Conservation (phyloP, 371 early-diverging fungal genomes). For the Mortierella sp. region DNA sequence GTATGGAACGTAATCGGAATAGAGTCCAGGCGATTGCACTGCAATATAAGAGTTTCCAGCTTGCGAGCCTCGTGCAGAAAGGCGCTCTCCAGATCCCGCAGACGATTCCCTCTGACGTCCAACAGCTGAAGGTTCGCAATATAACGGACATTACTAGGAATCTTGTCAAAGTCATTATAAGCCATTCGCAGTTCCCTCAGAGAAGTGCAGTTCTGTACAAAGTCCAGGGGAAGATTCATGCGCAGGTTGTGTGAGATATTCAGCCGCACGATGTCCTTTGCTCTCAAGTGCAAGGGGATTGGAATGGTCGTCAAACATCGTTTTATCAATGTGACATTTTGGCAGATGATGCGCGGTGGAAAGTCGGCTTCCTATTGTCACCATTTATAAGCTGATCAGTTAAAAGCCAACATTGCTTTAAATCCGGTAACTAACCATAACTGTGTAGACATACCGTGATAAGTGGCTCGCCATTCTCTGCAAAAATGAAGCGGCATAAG, state of each 20-base stretch:
- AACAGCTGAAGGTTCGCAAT: constrained; percentile 70
- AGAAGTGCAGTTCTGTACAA: constrained; percentile 72
- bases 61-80: constrained; percentile 65
- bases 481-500: constrained; percentile 79
- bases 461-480: constrained; percentile 68
- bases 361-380: constrained; percentile 29
- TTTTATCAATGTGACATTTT: constrained; percentile 71
- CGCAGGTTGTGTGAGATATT: constrained; percentile 77
- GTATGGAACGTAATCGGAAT: constrained; percentile 67
- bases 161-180: constrained; percentile 68
- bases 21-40: constrained; percentile 76
- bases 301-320: constrained; percentile 78
- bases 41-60: constrained; percentile 71
- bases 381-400: neutral
- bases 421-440: neutral
- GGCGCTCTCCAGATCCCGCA: constrained; percentile 68
- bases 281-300: constrained; percentile 71
- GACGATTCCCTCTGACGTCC: constrained; percentile 80
- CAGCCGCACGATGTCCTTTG: constrained; percentile 69
- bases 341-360: constrained; percentile 24
- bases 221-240: constrained; percentile 78
- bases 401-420: neutral
- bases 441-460: constrained; percentile 18
- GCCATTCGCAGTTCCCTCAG: constrained; percentile 74
- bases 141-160: constrained; percentile 70